These are phyloP conservation scores for Batrachochytrium dendrobatidis DNA, from an alignment of 371 early-diverging fungal genomes.

Conservation along the genomic window DNA sequence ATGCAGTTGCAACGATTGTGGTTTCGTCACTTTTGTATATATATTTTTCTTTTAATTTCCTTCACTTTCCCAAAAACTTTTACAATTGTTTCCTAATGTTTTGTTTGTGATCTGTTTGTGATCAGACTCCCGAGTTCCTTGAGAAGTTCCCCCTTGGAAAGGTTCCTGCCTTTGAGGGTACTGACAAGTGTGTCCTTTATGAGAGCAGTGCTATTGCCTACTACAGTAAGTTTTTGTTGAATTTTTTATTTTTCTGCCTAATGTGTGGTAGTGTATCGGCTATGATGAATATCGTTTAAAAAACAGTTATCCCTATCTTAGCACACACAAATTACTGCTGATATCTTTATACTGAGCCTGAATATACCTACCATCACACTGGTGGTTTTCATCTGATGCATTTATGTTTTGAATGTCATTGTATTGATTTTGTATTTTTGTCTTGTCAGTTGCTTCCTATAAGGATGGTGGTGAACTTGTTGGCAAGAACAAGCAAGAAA, in stretches of 20 bases:
- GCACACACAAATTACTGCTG: constrained; percentile 29
- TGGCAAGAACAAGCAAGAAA: constrained; percentile 62
- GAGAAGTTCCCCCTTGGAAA: constrained; percentile 78
- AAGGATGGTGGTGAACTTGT: constrained; percentile 55
- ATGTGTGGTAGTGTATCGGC: not conserved
- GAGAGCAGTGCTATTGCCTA: constrained; percentile 84
- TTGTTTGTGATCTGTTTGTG: not conserved
- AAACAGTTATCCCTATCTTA: constrained; percentile 58
- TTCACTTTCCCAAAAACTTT: not conserved
- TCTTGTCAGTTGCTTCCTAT: constrained; percentile 59
- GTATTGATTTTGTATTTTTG: too few species aligned
- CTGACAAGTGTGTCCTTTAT: constrained; percentile 61
- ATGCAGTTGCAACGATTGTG: not conserved
- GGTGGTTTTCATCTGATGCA: too few species aligned
- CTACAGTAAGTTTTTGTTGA: constrained; percentile 61
- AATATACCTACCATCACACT: too few species aligned
- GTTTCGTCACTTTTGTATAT: not conserved
- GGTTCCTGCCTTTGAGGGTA: constrained; percentile 75
- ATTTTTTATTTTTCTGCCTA: not conserved
- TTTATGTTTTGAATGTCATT: too few species aligned
- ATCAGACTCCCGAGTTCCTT: constrained; percentile 61
- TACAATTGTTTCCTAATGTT: not conserved
- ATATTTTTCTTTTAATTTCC: not conserved
- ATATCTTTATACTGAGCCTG: constrained; percentile 2
- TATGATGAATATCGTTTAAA: constrained; percentile 19